Evolutionary conservation across 202 grass and related monocot genomes (phyloP), one percentile per base, ranked within the genome.

Genomic region (Brachypodium distachyon): DNA sequence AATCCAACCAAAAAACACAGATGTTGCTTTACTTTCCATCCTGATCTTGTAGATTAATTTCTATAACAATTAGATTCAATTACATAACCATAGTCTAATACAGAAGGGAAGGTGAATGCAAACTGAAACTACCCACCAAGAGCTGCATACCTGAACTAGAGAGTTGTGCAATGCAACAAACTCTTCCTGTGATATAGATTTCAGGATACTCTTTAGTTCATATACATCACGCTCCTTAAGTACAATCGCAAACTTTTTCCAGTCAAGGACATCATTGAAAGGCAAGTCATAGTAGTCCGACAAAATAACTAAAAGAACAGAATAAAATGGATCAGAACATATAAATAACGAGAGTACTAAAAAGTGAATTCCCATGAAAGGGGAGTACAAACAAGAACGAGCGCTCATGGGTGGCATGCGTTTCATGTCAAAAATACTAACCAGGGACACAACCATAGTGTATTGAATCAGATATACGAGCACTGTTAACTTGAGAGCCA

Each of bases 401-500:
- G 21, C 8, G 25, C 12, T 25, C 39, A 67, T 67, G 23, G 23
- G 14, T 68, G 27, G 4, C 59, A 39, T 78, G 48, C 56, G 50
- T 67, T 46, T 38, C 47, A 81, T 53, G 67, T 43, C 9, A 19
- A 66, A 61, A 50, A 61, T 64, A 89, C 90, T 89, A 69, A 96
- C 91, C 95, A 77, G 91, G 95, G 50, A 96, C 80, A 78, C 87
- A 94, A 38, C 91, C 95, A 75, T 98, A 98, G 74, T 98, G 91
- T 85, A 98, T 98, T 47, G 92, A 92, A 58, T 96, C 96, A 73
- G 90, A 77, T 81, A 99, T 87, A 21, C 92, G 91, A 12, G 96
- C 96, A 82, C 96, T 99, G 28, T 99, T 99, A 75, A 99, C 96
- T 92, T 96, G 96, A 74, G 92, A 99, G 5, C 96, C 96, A 81